Conservation (phyloP, 345 rosid species). For the Gossypium stocksii region DNA sequence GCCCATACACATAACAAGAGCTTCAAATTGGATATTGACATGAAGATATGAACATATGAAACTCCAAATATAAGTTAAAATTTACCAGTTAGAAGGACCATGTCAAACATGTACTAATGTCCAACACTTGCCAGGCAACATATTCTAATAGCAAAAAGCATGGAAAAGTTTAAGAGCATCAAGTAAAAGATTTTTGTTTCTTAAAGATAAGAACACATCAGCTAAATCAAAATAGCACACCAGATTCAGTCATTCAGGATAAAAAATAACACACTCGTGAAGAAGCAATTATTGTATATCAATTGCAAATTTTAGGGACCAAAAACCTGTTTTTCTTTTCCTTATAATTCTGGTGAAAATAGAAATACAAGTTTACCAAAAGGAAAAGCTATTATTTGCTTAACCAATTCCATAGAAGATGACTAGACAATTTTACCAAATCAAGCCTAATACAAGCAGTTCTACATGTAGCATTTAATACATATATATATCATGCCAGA, state of each 20-base stretch:
- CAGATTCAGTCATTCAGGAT: too few relatives aligned
- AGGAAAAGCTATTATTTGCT: too few relatives aligned
- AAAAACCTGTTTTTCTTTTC: too few relatives aligned
- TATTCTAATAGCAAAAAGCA: neutral
- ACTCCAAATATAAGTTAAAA: neutral
- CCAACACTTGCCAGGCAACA: neutral
- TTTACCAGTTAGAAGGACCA: neutral
- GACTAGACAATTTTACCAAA: neutral
- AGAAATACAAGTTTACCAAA: too few relatives aligned
- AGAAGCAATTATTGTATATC: too few relatives aligned
- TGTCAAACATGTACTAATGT: neutral
- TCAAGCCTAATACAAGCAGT: neutral
- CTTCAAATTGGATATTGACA: constrained; percentile 1
- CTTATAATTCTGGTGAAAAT: too few relatives aligned
- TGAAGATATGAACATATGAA: neutral
- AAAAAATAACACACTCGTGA: too few relatives aligned
- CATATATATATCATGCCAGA: neutral
- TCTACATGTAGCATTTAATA: neutral
- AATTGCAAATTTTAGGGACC: too few relatives aligned
- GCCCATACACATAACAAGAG: neutral
- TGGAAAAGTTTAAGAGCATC: neutral
- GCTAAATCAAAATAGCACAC: too few relatives aligned
- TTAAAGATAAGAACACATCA: too few relatives aligned
- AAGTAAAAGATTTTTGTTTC: neutral
- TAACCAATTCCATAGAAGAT: neutral